Percentiles rank a stretch among this genome's conserved stretches.
These are phyloP conservation scores for Pezicula radicicola DNA, from an alignment of 2,329 filamentous ascomycete genomes.

Conservation along the genomic window DNA sequence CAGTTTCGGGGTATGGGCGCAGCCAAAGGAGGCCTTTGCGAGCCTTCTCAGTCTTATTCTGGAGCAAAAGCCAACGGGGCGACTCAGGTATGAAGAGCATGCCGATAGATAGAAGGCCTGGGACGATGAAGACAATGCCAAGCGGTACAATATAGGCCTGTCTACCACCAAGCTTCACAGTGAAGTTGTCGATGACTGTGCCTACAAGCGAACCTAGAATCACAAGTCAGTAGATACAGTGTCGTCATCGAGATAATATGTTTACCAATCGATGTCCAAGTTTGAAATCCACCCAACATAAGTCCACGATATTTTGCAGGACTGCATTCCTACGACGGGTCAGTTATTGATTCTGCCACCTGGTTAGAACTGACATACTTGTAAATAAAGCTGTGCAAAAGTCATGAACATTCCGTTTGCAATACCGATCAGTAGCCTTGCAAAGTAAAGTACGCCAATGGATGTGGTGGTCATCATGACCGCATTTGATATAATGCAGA, in stretches of 20 bases:
- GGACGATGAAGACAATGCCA: conserved; percentile 25
- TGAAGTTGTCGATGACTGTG: conserved; percentile 49
- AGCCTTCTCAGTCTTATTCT: conserved; percentile 21
- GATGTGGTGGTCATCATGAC: conserved; percentile 55
- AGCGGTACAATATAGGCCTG: conserved; percentile 32
- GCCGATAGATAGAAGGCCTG: conserved; percentile 20
- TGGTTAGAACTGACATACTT: conserved; percentile 30
- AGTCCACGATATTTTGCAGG: conserved; percentile 47
- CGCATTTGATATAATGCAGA: conserved; percentile 48
- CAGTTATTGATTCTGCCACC: conserved; percentile 14
- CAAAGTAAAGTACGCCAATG: conserved; percentile 52
- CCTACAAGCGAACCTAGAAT: conserved; percentile 43
- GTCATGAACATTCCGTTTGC: conserved; percentile 29
- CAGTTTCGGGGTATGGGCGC: conserved; percentile 25
- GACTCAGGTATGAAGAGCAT: conserved; percentile 27
- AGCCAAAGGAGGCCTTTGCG: conserved; percentile 27
- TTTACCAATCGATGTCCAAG: conserved; percentile 44
- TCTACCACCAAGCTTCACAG: conserved; percentile 23
- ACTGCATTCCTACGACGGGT: conserved; percentile 36
- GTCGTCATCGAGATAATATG: conserved; percentile 26
- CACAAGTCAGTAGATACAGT: conserved; percentile 3
- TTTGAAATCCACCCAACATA: conserved; percentile 44
- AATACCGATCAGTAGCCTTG: conserved; percentile 51
- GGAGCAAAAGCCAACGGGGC: conserved; percentile 25
- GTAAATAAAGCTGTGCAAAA: conserved; percentile 30